phyloP scores from a whole-genome alignment of 306 rosid genomes.

The Cucurbita moschata region DNA sequence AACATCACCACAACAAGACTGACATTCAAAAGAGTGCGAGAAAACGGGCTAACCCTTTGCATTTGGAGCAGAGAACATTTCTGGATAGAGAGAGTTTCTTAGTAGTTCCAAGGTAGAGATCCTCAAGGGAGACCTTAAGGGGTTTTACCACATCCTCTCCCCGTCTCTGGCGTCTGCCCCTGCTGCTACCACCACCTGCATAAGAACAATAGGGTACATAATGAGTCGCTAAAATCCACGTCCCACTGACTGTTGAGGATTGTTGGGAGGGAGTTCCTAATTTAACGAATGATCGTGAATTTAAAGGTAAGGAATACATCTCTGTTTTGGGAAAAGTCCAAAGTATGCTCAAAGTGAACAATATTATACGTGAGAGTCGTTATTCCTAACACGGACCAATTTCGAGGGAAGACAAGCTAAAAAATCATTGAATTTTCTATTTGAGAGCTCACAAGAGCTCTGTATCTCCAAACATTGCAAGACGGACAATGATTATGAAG shows the following conservation, averaged over 20 bases:
- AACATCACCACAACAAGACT: not conserved
- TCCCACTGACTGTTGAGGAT: too few species aligned
- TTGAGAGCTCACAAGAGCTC: not conserved
- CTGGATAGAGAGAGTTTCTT: conserved; percentile 78
- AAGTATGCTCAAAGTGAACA: too few species aligned
- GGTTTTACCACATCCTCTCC: conserved; percentile 79
- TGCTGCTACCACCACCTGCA: conserved; percentile 57
- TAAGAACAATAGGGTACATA: not conserved
- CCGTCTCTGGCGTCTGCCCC: conserved; percentile 62
- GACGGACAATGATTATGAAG: not conserved
- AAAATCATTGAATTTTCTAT: not conserved
- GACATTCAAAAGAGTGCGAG: not conserved
- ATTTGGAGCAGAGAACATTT: conserved; percentile 58
- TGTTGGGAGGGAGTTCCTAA: too few species aligned
- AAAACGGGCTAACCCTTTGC: conserved; percentile 46
- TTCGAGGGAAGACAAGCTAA: not conserved
- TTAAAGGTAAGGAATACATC: too few species aligned
- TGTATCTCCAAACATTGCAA: not conserved
- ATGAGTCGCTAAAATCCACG: too few species aligned
- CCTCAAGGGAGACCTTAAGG: conserved; percentile 68
- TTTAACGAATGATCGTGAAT: too few species aligned
- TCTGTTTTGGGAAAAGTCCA: too few species aligned
- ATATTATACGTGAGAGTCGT: too few species aligned
- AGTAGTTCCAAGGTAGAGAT: conserved; percentile 50
- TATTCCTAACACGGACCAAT: not conserved